Evolutionary conservation across 73 alveolate species (phyloP).

Genomic region (Blepharisma stoltei): DNA sequence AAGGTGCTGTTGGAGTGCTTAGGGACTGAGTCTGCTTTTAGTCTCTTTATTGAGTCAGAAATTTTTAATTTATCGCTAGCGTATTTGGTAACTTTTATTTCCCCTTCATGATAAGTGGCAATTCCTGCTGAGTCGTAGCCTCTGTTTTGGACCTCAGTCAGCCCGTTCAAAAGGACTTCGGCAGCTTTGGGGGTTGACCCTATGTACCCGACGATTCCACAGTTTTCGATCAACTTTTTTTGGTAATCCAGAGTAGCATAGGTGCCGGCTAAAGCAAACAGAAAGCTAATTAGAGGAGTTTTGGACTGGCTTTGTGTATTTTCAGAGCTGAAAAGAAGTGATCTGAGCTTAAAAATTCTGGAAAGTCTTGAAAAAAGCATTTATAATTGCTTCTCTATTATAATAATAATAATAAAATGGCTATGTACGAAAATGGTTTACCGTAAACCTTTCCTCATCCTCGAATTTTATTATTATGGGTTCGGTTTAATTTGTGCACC

Average conservation of each 20-base stretch:
- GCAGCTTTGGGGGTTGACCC: constrained; percentile 71
- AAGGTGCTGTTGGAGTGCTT: constrained; percentile 58
- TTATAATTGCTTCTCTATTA: too few relatives aligned
- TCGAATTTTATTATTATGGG: too few relatives aligned
- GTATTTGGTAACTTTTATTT: constrained; percentile 61
- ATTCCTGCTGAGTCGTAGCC: constrained; percentile 93
- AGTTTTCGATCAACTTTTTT: constrained; percentile 41
- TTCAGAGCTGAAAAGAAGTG: too few relatives aligned
- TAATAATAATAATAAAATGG: too few relatives aligned
- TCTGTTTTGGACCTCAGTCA: constrained; percentile 69
- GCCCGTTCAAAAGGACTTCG: constrained; percentile 66
- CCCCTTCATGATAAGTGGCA: constrained; percentile 58
- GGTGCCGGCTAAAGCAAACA: neutral
- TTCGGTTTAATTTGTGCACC: too few relatives aligned
- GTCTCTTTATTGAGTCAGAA: constrained; percentile 75
- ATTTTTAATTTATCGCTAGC: constrained; percentile 62
- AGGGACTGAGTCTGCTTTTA: constrained; percentile 53
- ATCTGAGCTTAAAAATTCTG: too few relatives aligned
- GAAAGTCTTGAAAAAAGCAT: too few relatives aligned
- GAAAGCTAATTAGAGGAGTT: too few relatives aligned
- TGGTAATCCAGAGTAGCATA: neutral
- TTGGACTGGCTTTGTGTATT: too few relatives aligned
- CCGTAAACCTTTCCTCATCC: too few relatives aligned
- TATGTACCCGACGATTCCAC: constrained; percentile 84
- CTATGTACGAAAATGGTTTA: too few relatives aligned